A percentile compares a stretch with the other conserved stretches of the same genome.
phyloP scores from a whole-genome alignment of 192 early-diverging fungal species.

The Rhizoclosmatium globosum region DNA sequence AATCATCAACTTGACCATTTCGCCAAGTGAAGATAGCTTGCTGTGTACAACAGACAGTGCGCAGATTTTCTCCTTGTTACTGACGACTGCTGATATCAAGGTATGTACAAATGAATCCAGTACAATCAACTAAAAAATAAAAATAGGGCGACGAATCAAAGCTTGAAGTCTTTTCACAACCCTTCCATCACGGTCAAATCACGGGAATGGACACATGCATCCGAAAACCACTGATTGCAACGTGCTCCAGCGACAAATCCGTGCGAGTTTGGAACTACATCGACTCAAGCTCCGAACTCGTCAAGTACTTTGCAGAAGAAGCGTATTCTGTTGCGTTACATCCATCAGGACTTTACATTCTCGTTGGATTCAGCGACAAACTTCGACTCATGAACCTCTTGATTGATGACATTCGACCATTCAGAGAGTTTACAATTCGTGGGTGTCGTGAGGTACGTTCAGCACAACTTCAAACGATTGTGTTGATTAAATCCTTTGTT shows the following conservation, averaged over 20 bases:
- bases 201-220: constrained; percentile 64
- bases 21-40: constrained; percentile 59
- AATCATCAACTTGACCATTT: constrained; percentile 57
- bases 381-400: constrained; percentile 68
- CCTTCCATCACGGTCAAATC: constrained; percentile 65
- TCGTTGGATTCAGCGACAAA: constrained; percentile 72
- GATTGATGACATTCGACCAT: constrained; percentile 67
- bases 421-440: constrained; percentile 66
- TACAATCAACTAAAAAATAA: not conserved
- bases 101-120: constrained; percentile 12
- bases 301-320: constrained; percentile 71
- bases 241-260: constrained; percentile 62
- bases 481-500: too few species aligned
- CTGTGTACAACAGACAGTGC: constrained; percentile 51
- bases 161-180: constrained; percentile 63
- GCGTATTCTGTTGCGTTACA: constrained; percentile 67
- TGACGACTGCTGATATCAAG: constrained; percentile 54
- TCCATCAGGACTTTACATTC: constrained; percentile 70
- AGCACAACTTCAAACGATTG: not conserved
- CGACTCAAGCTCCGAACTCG: constrained; percentile 62
- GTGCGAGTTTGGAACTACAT: constrained; percentile 73
- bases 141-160: constrained; percentile 59
- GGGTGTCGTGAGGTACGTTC: constrained; percentile 63
- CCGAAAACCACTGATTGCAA: constrained; percentile 65
- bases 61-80: constrained; percentile 51